Evolutionary conservation across 352 stramenopile species (phyloP), one percentile per base, ranked within the genome.

Genomic region (Blastocystis sp.): DNA sequence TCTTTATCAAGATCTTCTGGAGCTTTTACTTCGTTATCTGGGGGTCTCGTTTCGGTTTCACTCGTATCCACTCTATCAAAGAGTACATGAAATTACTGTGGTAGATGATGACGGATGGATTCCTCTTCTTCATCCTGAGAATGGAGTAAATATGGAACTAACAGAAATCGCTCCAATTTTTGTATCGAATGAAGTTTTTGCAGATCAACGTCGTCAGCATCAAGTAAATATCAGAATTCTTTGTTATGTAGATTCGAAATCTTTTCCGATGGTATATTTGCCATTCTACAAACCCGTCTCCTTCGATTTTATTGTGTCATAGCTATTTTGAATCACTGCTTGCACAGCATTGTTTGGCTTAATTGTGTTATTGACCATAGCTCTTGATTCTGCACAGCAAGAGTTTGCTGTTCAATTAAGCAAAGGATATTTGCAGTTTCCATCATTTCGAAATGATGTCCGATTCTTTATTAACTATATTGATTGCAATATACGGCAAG

Each of bases 21-120:
- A 62, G 6, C 8, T 81, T 4, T 26, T 81, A 9, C 70, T 81
- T 6, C 18, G 39, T 4, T 81, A 64, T 64, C 54, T 81, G 8
- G 70, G 70, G 39, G 41, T 81, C 3, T n/a, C 39, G 4, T n/a
- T 63, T 24, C 50, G 6, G 3, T 65, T 45, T 5, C 24, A 63
- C 5, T 66, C 45, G 3, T 81, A 41, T 26, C 70, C 70, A 26
- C 54, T 81, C 26, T 81, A 65, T 24, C 45, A 43, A 16, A 41
- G 70, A 6, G 70, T 81, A n/a, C 70, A 65, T 41, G 43, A 81
- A n/a, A 63, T 81, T 26, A 64, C 70, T 9, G 24, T 81, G 11
- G 37, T 43, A 3, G 34, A 62, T 8, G 70, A 81, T 41, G 70
- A 81, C 13, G 70, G 70, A 0, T 62, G n/a, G 24, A 34, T 81